Conservation (phyloP, 2,329 filamentous ascomycete species). For the Aspergillus quadricinctus region DNA sequence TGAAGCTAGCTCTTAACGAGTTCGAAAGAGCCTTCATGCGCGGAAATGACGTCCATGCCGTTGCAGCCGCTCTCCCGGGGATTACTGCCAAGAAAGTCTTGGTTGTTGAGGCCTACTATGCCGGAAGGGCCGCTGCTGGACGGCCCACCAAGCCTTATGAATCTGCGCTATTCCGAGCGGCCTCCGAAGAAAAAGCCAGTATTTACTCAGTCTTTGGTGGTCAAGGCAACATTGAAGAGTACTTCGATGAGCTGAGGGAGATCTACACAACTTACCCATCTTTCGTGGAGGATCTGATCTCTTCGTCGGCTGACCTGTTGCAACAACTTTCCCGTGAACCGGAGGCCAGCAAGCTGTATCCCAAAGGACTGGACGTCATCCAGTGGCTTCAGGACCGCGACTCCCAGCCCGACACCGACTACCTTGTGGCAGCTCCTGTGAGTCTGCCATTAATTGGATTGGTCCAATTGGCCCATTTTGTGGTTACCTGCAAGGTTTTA, state of each 20-base stretch:
- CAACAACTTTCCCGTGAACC: slow-evolving; percentile 78
- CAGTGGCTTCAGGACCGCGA: slow-evolving; percentile 87
- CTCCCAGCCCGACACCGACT: slow-evolving; percentile 87
- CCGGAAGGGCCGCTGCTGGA: slow-evolving; percentile 76
- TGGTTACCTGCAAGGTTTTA: slow-evolving; percentile 86
- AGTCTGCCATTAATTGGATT: slow-evolving; percentile 94
- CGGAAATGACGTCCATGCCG: slow-evolving; percentile 92
- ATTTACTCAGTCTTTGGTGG: slow-evolving; percentile 95
- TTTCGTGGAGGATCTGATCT: slow-evolving; percentile 82
- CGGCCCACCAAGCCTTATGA: slow-evolving; percentile 87
- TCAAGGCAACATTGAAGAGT: slow-evolving; percentile 98
- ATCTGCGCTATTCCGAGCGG: slow-evolving; percentile 85
- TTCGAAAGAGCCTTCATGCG: slow-evolving; percentile 93
- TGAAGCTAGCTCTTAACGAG: slow-evolving; percentile 89
- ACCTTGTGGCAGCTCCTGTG: slow-evolving; percentile 89
- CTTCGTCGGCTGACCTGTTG: slow-evolving; percentile 77
- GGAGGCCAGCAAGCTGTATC: slow-evolving; percentile 88
- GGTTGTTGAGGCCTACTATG: slow-evolving; percentile 87
- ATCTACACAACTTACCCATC: slow-evolving; percentile 87
- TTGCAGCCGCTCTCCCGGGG: slow-evolving; percentile 79
- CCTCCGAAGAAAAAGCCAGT: slow-evolving; percentile 74
- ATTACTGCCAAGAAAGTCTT: slow-evolving; percentile 89
- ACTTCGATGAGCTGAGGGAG: slow-evolving; percentile 94
- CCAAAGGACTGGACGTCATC: slow-evolving; percentile 94
- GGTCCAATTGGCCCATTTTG: slow-evolving; percentile 93